Base-by-base conservation (phyloP, 768 basidiomycete species). In the Pulveroboletus sp. region DNA sequence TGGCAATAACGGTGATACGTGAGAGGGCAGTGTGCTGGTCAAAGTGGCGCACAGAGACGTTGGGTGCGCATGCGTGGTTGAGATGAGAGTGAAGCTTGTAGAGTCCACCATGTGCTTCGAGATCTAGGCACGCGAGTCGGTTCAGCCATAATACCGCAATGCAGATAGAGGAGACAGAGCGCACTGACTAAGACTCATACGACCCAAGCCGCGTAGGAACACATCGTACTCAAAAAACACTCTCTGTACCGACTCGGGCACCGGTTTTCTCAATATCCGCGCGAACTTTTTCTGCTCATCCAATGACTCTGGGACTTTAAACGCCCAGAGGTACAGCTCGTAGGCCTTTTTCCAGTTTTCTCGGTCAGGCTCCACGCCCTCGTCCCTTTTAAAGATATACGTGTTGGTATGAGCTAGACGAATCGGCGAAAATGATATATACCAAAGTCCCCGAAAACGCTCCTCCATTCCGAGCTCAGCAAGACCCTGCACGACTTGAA, bases 81-180 rank as follows among this genome's bases (percentile, higher is more conserved):
- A 94, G 66, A 57, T 93, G 89, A 2, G 91, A 86, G 64, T 94
- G 91, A 5, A 93, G 76, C 18, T 77, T 78, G 69, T 93, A 95
- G 9, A 95, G 72, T 2, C 91, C 92, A 3, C 90, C 91, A 47
- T 93, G 89, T 2, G 85, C 80, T 69, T 93, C 92, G 44, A 93
- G 72, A 61, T 93, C 86, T 86, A 45, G 14, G 14, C 7, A 9
- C 32, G 32, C 13, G 36, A 7, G 28, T 33, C 36, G 35, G 37
- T 40, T 49, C 32, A 47, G 44, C 38, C 42, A 40, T 33, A 47
- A n/a, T 50, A 32, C 48, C 33, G 18, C 14, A 14, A 42, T 24
- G 39, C 31, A 11, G 17, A 49, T 53, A 39, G 13, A 17, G 18
- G 26, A 33, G 40, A 31, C 28, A 50, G 53, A 6, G 18, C 11